phyloP scores from a whole-genome alignment of 163 green algal genomes.

The Chloromonas sp. region DNA sequence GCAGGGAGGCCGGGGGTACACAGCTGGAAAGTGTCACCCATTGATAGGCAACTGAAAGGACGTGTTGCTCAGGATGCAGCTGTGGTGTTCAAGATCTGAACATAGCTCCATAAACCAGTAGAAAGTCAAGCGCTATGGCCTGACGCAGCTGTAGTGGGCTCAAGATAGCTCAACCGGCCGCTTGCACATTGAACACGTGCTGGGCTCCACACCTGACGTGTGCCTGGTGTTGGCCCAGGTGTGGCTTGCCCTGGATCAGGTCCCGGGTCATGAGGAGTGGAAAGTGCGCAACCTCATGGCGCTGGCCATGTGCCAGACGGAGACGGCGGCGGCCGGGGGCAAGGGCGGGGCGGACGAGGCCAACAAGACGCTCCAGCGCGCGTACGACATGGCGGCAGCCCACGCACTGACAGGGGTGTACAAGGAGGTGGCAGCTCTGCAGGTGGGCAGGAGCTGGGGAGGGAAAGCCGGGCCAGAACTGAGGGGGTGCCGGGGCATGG shows the following conservation, averaged over 20 bases:
- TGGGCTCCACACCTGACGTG: too few species aligned
- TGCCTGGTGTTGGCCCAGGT: not conserved
- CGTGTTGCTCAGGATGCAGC: too few species aligned
- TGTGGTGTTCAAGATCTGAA: too few species aligned
- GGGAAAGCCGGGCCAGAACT: not conserved
- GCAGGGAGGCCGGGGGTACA: too few species aligned
- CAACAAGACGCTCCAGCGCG: slow-evolving; percentile 36
- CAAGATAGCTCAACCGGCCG: too few species aligned
- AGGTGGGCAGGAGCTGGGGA: slow-evolving; percentile 12
- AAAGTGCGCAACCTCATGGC: slow-evolving; percentile 43
- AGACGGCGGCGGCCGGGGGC: slow-evolving; percentile 12
- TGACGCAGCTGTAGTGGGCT: too few species aligned
- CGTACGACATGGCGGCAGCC: slow-evolving; percentile 30
- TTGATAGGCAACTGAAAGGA: too few species aligned
- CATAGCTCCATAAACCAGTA: too few species aligned
- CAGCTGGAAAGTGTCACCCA: too few species aligned
- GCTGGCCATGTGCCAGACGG: slow-evolving; percentile 45
- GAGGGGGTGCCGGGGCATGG: not conserved
- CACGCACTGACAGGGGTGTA: slow-evolving; percentile 26
- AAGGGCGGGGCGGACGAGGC: slow-evolving; percentile 32
- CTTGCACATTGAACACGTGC: not conserved
- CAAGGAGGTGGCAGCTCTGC: slow-evolving; percentile 33
- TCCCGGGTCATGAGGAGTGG: slow-evolving; percentile 52
- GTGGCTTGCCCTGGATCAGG: slow-evolving; percentile 41
- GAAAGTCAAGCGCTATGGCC: too few species aligned